Evolutionary conservation across 2,329 filamentous ascomycete genomes (phyloP), one percentile per base, ranked within the genome.

Genomic region (Rasamsonia emersonii): DNA sequence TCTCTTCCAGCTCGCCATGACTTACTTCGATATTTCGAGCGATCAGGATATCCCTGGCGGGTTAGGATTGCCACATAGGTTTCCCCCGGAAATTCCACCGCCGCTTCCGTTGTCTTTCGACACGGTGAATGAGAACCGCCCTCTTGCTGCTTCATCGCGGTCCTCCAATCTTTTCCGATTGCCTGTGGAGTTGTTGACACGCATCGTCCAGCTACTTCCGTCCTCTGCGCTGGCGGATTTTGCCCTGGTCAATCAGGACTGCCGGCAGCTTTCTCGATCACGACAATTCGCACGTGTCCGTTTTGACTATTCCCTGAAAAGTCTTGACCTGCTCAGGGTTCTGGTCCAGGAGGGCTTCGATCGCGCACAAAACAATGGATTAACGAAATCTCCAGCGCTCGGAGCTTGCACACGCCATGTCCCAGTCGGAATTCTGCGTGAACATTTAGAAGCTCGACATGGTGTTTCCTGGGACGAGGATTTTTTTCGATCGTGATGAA

Each of bases 171-270:
- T 26, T 13, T 26, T 26, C 24, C 24, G 11, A 26, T 13, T 26
- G 7, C 24, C 24, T 13, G 11, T 26, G 24, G 24, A 26, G 11
- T 14, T 26, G 11, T 13, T 26, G 13, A 26, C 7, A 9, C 6
- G 13, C 6, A 26, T 26, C 7, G 7, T 26, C 24, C 24, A 26
- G 11, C 24, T 8, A 6, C 6, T 26, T 8, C 24, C 24, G 11
- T 8, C 24, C 11, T 8, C 7, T 13, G 7, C 7, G 7, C 11
- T 52, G 37, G 23, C 33, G 14, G 26, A 18, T 4, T 37, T 41
- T 11, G 33, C 36, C 13, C 18, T 39, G 4, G 23, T 34, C 8
- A 36, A 30, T 19, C 16, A 9, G 14, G 37, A 39, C 28, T 39
- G 36, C 15, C 28, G 29, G 18, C 30, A 41, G 16, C 11, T 33